A percentile compares a stretch with the other conserved stretches of the same genome.
Conservation (phyloP, 805 yeast species). For the Saturnispora kantuleensis region DNA sequence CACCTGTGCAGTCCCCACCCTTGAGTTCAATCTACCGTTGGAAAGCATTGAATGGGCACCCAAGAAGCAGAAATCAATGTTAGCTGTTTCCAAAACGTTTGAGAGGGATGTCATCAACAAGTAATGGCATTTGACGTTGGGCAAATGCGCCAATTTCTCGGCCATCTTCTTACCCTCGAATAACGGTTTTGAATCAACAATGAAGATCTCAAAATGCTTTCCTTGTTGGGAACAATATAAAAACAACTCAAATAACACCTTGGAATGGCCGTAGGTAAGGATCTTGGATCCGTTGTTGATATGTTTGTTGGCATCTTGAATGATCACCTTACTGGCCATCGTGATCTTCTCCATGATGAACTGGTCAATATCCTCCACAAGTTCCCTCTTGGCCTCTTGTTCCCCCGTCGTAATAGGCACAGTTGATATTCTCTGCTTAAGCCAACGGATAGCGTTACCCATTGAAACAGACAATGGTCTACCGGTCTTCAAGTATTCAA, state of each 20-base stretch:
- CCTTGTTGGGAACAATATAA: constrained; percentile 56
- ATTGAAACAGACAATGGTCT: constrained; percentile 86
- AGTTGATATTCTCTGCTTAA: constrained; percentile 83
- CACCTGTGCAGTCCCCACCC: constrained; percentile 90
- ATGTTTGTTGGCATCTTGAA: constrained; percentile 68
- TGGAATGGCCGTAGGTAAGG: constrained; percentile 81
- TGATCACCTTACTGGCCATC: constrained; percentile 72
- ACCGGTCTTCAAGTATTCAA: constrained; percentile 82
- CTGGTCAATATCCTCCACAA: constrained; percentile 62
- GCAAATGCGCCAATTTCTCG: constrained; percentile 40
- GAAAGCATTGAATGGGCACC: constrained; percentile 98
- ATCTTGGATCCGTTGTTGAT: constrained; percentile 69
- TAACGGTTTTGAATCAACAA: constrained; percentile 88
- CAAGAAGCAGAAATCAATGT: constrained; percentile 81
- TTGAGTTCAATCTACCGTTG: constrained; percentile 83
- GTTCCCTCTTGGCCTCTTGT: constrained; percentile 51
- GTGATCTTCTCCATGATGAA: constrained; percentile 81
- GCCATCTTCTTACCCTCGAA: constrained; percentile 86
- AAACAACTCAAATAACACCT: constrained; percentile 69
- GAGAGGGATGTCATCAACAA: constrained; percentile 71
- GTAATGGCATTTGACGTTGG: constrained; percentile 65
- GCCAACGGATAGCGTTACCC: constrained; percentile 98
- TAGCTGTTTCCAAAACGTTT: constrained; percentile 55
- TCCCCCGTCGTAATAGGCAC: constrained; percentile 68
- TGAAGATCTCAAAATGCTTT: constrained; percentile 65